phyloP scores from a whole-genome alignment of 1,284 basidiomycete genomes.

The Neolentinus lepideus region DNA sequence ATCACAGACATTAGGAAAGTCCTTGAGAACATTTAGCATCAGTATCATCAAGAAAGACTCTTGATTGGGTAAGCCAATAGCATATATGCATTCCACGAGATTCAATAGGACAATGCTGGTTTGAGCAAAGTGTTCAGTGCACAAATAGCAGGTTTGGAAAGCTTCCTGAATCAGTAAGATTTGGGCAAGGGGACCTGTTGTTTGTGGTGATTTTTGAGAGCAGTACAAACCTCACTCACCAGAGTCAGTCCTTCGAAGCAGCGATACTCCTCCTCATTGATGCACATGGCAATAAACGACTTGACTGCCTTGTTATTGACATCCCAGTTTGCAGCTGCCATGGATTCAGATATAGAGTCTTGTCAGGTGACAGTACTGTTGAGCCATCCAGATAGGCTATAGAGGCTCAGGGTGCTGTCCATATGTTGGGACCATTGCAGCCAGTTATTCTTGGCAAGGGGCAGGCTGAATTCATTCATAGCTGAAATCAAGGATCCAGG shows the following conservation, averaged over 20 bases:
- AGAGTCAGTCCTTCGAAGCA: neutral
- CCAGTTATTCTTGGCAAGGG: too few relatives aligned
- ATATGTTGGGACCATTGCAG: too few relatives aligned
- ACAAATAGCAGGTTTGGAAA: slow-evolving; percentile 1
- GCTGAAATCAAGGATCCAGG: too few relatives aligned
- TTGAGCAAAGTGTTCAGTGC: neutral
- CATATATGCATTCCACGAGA: slow-evolving; percentile 7
- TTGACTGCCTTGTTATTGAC: neutral
- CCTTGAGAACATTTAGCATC: slow-evolving; percentile 7
- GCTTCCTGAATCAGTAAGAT: slow-evolving; percentile 8
- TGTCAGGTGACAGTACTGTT: too few relatives aligned
- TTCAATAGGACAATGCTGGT: slow-evolving; percentile 2
- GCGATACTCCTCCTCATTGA: neutral
- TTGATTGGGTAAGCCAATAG: slow-evolving; percentile 7
- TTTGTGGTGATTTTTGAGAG: slow-evolving; percentile 5
- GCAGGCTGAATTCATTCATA: too few relatives aligned
- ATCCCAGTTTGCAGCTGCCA: neutral
- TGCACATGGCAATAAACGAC: neutral
- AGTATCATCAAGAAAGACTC: slow-evolving; percentile 6
- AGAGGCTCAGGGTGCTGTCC: too few relatives aligned
- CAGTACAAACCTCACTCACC: slow-evolving; percentile 2
- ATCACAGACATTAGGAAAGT: slow-evolving; percentile 4
- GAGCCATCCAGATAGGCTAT: too few relatives aligned
- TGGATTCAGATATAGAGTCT: neutral
- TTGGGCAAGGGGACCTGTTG: slow-evolving; percentile 9